phyloP scores from a whole-genome alignment of 2,329 filamentous ascomycete species.

The Epichloe brachyelytri region DNA sequence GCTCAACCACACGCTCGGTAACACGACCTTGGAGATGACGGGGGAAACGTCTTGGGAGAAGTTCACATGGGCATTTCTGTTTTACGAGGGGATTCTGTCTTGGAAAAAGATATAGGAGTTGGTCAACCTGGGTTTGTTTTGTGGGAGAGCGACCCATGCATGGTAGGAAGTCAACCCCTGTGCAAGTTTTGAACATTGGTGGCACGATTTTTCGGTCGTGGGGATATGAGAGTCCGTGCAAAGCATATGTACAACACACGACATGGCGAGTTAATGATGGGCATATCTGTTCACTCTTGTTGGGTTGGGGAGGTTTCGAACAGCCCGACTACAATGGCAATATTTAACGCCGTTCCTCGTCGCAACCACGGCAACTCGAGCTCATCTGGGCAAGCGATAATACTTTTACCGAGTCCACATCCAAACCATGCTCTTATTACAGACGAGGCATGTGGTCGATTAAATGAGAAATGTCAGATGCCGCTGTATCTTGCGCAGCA shows the following conservation, averaged over 20 bases:
- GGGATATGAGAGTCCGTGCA: not conserved
- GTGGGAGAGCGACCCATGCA: not conserved
- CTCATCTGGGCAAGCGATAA: too few relatives aligned
- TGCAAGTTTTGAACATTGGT: not conserved
- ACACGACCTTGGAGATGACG: not conserved
- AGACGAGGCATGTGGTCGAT: not conserved
- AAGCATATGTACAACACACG: too few relatives aligned
- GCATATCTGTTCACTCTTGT: too few relatives aligned
- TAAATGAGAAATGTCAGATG: not conserved
- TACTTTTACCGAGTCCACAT: not conserved
- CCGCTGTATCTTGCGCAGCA: not conserved
- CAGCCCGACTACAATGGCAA: too few relatives aligned
- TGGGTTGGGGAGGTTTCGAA: too few relatives aligned
- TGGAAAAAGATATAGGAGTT: too few relatives aligned
- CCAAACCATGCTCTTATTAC: not conserved
- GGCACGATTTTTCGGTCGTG: not conserved
- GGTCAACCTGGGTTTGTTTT: too few relatives aligned
- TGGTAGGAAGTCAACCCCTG: not conserved
- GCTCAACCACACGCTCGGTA: slow-evolving; percentile 1
- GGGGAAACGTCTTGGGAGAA: not conserved
- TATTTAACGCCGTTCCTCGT: too few relatives aligned
- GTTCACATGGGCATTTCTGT: too few relatives aligned
- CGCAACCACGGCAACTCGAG: too few relatives aligned
- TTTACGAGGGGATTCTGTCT: too few relatives aligned
- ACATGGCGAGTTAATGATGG: too few relatives aligned